A percentile compares a stretch with the other conserved stretches of the same genome.
Conservation (phyloP, 331 rosid species). For the Spiraea crenata region DNA sequence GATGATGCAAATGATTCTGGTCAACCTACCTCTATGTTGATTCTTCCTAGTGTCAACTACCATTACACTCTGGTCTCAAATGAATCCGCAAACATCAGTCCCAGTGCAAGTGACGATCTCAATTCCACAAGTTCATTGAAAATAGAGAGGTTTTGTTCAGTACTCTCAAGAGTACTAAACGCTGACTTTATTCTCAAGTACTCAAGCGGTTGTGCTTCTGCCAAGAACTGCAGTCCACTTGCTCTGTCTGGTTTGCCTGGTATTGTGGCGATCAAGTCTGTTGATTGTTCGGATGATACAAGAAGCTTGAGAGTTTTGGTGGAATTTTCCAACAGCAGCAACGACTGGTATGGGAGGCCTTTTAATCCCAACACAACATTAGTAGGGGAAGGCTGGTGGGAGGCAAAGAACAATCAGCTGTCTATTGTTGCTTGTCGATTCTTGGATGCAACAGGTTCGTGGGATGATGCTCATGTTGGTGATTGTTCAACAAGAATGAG, state of each 20-base stretch:
- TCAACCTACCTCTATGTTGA: slow-evolving; percentile 40
- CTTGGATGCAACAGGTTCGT: slow-evolving; percentile 8
- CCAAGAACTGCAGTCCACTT: slow-evolving; percentile 45
- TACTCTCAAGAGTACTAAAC: neutral
- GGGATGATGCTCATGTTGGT: slow-evolving; percentile 29
- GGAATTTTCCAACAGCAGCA: slow-evolving; percentile 11
- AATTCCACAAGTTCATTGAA: slow-evolving; percentile 16
- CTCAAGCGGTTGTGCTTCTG: slow-evolving; percentile 36
- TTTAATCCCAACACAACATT: slow-evolving; percentile 42
- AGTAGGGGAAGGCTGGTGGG: slow-evolving; percentile 69
- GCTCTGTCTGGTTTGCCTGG: slow-evolving; percentile 28
- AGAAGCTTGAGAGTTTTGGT: slow-evolving; percentile 37
- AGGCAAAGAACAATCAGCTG: slow-evolving; percentile 33
- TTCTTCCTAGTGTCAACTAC: slow-evolving; percentile 45
- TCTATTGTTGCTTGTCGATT: slow-evolving; percentile 45
- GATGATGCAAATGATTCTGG: slow-evolving; percentile 25
- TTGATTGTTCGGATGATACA: slow-evolving; percentile 30
- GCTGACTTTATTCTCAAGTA: slow-evolving; percentile 39
- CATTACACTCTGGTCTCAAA: slow-evolving; percentile 35
- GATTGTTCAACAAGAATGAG: slow-evolving; percentile 52
- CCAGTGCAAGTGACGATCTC: slow-evolving; percentile 16
- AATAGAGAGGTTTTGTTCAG: slow-evolving; percentile 25
- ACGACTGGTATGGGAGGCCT: neutral
- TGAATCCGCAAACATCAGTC: slow-evolving; percentile 5
- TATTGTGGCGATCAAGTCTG: slow-evolving; percentile 26